A percentile compares a stretch with the other conserved stretches of the same genome.
phyloP scores from a whole-genome alignment of 148 eudicot genomes.

The Arbutus unedo region DNA sequence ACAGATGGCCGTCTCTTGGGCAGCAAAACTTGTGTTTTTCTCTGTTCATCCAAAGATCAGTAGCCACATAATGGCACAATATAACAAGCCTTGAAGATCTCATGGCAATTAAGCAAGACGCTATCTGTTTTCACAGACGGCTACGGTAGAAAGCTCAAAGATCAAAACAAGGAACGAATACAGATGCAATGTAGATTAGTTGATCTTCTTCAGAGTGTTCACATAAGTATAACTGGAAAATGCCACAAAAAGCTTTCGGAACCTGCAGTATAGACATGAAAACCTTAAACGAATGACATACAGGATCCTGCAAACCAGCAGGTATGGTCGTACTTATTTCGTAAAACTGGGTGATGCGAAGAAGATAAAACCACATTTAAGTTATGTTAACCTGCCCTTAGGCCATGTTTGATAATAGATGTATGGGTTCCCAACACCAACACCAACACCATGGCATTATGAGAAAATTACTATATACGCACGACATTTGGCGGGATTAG shows the following conservation, averaged over 20 bases:
- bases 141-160: background rate
- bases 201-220: conserved; percentile 63
- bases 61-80: too few relatives aligned
- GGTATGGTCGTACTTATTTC: too few relatives aligned
- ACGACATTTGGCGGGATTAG: background rate
- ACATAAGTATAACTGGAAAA: conserved; percentile 83
- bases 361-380: background rate
- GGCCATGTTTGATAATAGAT: background rate
- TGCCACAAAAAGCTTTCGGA: conserved; percentile 65
- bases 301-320: background rate
- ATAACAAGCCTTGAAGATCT: background rate
- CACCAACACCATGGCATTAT: background rate
- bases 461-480: background rate
- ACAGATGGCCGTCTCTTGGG: too few relatives aligned
- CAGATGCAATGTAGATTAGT: conserved; percentile 5
- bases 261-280: conserved; percentile 48
- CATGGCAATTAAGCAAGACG: background rate
- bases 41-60: too few relatives aligned
- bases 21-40: too few relatives aligned
- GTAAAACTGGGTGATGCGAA: background rate
- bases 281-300: background rate
- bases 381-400: background rate
- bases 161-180: background rate
- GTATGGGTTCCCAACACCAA: background rate
- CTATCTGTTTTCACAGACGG: background rate